phyloP scores from a whole-genome alignment of 768 basidiomycete species.

The Trametes elegans region DNA sequence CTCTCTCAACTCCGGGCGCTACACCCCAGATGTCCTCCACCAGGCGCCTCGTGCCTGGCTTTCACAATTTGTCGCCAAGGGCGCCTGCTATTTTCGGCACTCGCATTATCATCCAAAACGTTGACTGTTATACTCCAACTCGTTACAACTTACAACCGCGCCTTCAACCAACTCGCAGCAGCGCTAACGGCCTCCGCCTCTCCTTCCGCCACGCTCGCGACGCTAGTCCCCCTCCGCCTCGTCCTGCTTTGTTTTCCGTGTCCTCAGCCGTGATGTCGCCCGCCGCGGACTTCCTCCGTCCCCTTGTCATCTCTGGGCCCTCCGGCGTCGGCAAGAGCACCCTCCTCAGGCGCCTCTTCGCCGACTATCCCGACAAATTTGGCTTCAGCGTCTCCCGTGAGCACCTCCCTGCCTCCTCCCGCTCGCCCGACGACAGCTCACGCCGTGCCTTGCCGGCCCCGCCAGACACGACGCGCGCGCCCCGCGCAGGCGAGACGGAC shows the following conservation, averaged over 20 bases:
- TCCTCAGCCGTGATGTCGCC: slow-evolving; percentile 26
- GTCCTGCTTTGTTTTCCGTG: slow-evolving; percentile 11
- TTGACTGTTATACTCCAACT: neutral
- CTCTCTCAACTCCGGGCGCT: neutral
- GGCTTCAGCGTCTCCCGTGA: slow-evolving; percentile 93
- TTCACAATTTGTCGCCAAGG: slow-evolving; percentile 4
- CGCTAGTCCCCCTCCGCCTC: neutral
- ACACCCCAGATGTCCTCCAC: too few relatives aligned
- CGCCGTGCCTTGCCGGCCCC: slow-evolving; percentile 12
- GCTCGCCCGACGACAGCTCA: neutral
- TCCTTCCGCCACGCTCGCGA: neutral
- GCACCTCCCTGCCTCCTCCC: slow-evolving; percentile 10
- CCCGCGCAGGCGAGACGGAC: slow-evolving; percentile 77
- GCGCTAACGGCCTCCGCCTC: neutral
- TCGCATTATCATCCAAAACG: slow-evolving; percentile 5
- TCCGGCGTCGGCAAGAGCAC: slow-evolving; percentile 96
- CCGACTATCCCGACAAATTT: slow-evolving; percentile 78
- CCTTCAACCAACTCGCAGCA: too few relatives aligned
- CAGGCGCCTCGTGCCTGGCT: neutral
- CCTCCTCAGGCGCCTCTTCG: slow-evolving; percentile 77
- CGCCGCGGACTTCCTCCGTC: slow-evolving; percentile 52
- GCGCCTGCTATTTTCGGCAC: slow-evolving; percentile 1
- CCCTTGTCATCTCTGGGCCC: slow-evolving; percentile 87
- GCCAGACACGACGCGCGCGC: slow-evolving; percentile 85
- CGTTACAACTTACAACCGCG: too few relatives aligned